Evolutionary conservation across 2,329 filamentous ascomycete species (phyloP), one percentile per base, ranked within the genome.

Genomic region (Pseudofabraea citricarpa): DNA sequence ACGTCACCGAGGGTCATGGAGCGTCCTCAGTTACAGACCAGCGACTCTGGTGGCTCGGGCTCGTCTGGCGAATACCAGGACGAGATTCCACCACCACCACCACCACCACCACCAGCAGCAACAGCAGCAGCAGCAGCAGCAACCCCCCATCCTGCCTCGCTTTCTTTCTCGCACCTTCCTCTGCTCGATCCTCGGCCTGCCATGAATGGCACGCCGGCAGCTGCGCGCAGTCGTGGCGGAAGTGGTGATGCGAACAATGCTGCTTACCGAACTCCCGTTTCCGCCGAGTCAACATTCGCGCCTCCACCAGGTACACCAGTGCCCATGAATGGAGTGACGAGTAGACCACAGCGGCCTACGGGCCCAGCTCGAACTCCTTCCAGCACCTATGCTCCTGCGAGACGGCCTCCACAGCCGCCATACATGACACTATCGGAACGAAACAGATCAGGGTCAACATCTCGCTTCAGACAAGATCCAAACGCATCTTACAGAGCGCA

Each of bases 401-500:
- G 79, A 37, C 72, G 75, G 43, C 72, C 75, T 72, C 45, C 75
- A 16, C 57, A 61, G 43, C 65, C 71, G 13, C 71, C 73, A 35
- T 72, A 69, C 40, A 68, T 72, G 29, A 55, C 58, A 19, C 64
- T 55, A 12, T 31, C 47, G 21, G 54, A 65, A 24, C 71, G 73
- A 44, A 71, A 75, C 49, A 73, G 79, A 48, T 79, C 76, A 6
- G 73, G 70, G 6, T 82, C 79, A 2, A 64, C 71, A 3, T 76
- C 75, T 48, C 69, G 81, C 50, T 63, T 72, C 27, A 69, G 77
- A 46, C 65, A 74, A 50, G 85, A 87, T 56, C 83, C 83, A 8
- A 83, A 84, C 56, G 81, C 82, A 41, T 81, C 85, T 54, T 88
- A 87, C 61, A 73, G 86, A 47, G 87, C 87, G 37, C 89, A 97